Conservation (phyloP, 2,329 filamentous ascomycete species). For the Endocalyx cinctus region DNA sequence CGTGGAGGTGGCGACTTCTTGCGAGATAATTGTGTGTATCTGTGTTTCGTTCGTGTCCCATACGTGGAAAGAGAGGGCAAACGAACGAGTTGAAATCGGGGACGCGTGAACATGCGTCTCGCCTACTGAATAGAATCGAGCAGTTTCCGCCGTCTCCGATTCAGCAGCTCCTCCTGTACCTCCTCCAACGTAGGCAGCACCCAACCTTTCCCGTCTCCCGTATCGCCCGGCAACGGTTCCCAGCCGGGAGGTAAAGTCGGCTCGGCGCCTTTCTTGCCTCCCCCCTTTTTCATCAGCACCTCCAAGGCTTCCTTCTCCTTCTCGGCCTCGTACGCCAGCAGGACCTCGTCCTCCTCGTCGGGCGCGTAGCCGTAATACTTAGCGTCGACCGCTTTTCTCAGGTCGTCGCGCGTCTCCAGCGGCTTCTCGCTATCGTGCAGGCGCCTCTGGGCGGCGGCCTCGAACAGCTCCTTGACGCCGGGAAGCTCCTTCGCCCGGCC, state of each 20-base stretch:
- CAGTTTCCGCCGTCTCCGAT: slow-evolving; percentile 75
- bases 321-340: slow-evolving; percentile 74
- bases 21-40: no score
- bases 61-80: neutral
- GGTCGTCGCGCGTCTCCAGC: slow-evolving; percentile 62
- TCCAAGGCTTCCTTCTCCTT: slow-evolving; percentile 81
- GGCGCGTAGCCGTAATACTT: slow-evolving; percentile 94
- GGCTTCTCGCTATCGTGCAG: slow-evolving; percentile 56
- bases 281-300: slow-evolving; percentile 54
- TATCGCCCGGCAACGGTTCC: slow-evolving; percentile 83
- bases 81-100: slow-evolving; percentile 12
- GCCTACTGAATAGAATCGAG: slow-evolving; percentile 69
- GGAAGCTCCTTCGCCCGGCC: slow-evolving; percentile 84
- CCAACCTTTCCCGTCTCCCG: slow-evolving; percentile 79
- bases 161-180: slow-evolving; percentile 90
- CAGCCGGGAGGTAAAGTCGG: slow-evolving; percentile 65
- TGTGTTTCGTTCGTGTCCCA: no score
- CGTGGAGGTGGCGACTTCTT: no score
- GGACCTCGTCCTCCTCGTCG: slow-evolving; percentile 80
- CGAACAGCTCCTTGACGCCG: slow-evolving; percentile 94
- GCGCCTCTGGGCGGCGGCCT: slow-evolving; percentile 60
- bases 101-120: slow-evolving; percentile 22
- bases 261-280: slow-evolving; percentile 40
- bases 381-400: slow-evolving; percentile 78
- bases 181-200: slow-evolving; percentile 80